Base-by-base conservation (phyloP, 257 asterid species). In the Capsicum baccatum region DNA sequence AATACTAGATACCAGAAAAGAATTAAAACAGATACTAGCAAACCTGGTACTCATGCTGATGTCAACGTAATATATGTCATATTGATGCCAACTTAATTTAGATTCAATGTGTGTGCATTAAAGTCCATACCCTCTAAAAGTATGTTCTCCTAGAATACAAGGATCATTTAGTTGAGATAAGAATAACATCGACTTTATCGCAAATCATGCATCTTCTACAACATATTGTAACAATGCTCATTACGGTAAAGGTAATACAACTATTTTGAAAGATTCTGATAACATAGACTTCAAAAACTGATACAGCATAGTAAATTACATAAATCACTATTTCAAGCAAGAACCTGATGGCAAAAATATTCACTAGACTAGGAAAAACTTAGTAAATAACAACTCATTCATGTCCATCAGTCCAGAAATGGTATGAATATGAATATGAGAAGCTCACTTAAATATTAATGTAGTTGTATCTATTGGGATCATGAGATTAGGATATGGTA, bases 41-140 rank as follows among this genome's bases (percentile, higher is more conserved):
- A 50, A 7, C 56, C 44, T 74, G 11, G 19, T 74, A 12, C 60
- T 74, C 44, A 6, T 71, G 1, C 10, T 50, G 58, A 71, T 13
- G 73, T 67, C 17, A 35, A n/a, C 10, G 3, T 9, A 35, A 26
- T 26, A 26, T 66, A 66, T 0, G 37, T 11, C 56, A 44, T 44
- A 37, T 57, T 13, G 19, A 73, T 48, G n/a, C 60, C 62, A 50
- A 21, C 60, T 73, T 33, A 19, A n/a, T 21, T n/a, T 12, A 73
- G 9, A 73, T 73, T 73, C 80, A 73, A 73, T 12, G 80, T 19
- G 10, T n/a, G 80, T 8, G 1, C 62, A 74, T 74, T 74, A 50
- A 74, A 50, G 19, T 74, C 1, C 11, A 1, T 47, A 54, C 80
- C 80, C 80, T 50, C 80, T 59, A 50, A 21, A 74, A 21, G 21